Conservation (phyloP, 2,329 filamentous ascomycete genomes). For the Talaromyces sp. region DNA sequence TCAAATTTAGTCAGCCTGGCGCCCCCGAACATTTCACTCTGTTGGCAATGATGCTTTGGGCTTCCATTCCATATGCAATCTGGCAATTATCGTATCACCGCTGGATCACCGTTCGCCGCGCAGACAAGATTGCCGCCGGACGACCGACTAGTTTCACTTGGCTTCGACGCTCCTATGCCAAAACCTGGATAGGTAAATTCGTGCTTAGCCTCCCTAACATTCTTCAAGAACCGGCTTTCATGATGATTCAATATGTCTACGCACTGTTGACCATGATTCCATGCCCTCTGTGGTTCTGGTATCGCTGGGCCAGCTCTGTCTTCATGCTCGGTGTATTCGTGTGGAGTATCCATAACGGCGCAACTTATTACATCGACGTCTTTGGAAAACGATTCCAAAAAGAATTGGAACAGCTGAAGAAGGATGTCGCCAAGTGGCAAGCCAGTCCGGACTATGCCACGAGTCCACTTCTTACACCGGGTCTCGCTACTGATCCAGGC, state of each 20-base stretch:
- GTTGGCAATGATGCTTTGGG: constrained; percentile 86
- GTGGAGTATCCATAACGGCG: constrained; percentile 95
- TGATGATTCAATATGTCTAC: constrained; percentile 92
- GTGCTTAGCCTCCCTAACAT: constrained; percentile 72
- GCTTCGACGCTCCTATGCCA: constrained; percentile 87
- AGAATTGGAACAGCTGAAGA: constrained; percentile 83
- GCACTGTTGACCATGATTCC: constrained; percentile 91
- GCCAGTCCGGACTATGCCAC: constrained; percentile 33
- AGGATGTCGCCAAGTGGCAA: constrained; percentile 88
- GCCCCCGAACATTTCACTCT: constrained; percentile 77
- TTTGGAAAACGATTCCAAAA: constrained; percentile 97
- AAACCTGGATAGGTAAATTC: constrained; percentile 80
- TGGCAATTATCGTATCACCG: constrained; percentile 95
- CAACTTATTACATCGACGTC: constrained; percentile 96
- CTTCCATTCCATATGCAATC: constrained; percentile 82
- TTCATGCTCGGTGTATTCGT: constrained; percentile 83
- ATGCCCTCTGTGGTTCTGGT: constrained; percentile 93
- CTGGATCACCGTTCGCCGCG: constrained; percentile 89
- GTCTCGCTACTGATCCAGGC: constrained; percentile 22
- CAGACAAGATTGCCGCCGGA: constrained; percentile 92
- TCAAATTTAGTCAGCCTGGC: constrained; percentile 67
- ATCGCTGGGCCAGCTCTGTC: constrained; percentile 68
- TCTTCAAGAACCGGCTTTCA: constrained; percentile 86
- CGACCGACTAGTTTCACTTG: constrained; percentile 96
- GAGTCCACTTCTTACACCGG: constrained; percentile 31